A percentile compares a stretch with the other conserved stretches of the same genome.
Conservation (phyloP, 2,329 filamentous ascomycete genomes). For the Aspergillus ochraceus region DNA sequence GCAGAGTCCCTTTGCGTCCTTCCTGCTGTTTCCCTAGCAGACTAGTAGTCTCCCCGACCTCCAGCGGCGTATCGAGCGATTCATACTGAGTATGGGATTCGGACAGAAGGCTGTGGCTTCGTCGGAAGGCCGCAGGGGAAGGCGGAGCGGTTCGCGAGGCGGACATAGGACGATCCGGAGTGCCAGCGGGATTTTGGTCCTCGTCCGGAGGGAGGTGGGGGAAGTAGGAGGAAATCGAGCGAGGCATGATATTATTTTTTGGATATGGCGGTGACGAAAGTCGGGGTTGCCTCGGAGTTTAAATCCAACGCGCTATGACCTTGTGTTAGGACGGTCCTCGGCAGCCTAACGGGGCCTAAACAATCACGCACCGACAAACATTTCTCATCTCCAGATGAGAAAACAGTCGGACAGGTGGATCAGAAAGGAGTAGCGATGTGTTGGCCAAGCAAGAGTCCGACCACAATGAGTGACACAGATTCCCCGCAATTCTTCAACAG, state of each 20-base stretch:
- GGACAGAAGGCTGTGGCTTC: slow-evolving; percentile 29
- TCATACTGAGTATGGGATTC: slow-evolving; percentile 35
- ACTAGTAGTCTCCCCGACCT: slow-evolving; percentile 36
- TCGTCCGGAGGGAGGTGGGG: slow-evolving; percentile 17
- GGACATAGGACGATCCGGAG: slow-evolving; percentile 6
- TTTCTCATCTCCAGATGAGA: not conserved
- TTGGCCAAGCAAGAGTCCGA: not conserved
- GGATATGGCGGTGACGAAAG: slow-evolving; percentile 1
- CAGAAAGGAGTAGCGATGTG: too few species aligned
- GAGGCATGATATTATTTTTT: slow-evolving; percentile 27
- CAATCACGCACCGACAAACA: not conserved
- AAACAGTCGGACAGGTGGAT: too few species aligned
- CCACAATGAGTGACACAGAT: not conserved
- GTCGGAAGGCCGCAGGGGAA: slow-evolving; percentile 36
- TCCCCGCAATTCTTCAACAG: not conserved
- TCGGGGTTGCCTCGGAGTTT: slow-evolving; percentile 2
- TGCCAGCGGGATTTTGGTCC: slow-evolving; percentile 7
- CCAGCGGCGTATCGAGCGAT: slow-evolving; percentile 29
- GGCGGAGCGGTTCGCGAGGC: slow-evolving; percentile 34
- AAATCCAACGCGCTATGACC: not conserved
- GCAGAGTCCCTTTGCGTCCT: slow-evolving; percentile 20
- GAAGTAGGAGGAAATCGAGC: slow-evolving; percentile 30
- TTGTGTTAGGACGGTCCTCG: not conserved
- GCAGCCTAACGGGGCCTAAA: not conserved
- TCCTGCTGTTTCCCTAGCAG: slow-evolving; percentile 28